Conservation (phyloP, 352 stramenopile species). For the Phytophthora meadii region DNA sequence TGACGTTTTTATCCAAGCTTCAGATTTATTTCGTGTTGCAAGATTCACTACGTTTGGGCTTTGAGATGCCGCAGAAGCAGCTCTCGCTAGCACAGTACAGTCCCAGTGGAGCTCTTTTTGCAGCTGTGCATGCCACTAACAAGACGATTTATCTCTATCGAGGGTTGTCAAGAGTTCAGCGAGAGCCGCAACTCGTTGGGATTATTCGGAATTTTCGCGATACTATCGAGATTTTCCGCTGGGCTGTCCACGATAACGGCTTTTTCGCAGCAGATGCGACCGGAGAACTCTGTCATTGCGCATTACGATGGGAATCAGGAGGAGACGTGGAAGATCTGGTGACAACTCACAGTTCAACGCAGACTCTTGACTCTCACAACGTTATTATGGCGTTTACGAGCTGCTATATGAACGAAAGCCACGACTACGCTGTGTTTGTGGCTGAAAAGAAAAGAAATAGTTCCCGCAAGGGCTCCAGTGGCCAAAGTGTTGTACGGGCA, state of each 20-base stretch:
- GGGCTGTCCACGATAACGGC: conserved; percentile 57
- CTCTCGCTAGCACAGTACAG: conserved; percentile 71
- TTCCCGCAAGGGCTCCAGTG: conserved; percentile 3
- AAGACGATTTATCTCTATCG: conserved; percentile 64
- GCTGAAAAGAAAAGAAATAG: conserved; percentile 38
- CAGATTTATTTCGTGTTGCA: conserved; percentile 71
- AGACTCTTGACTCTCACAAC: conserved; percentile 32
- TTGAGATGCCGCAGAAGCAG: conserved; percentile 71
- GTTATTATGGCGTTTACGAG: conserved; percentile 34
- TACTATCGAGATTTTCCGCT: conserved; percentile 44
- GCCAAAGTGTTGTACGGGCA: conserved; percentile 42
- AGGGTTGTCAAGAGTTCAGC: conserved; percentile 44
- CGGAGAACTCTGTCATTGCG: conserved; percentile 50
- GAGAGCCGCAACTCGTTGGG: conserved; percentile 59
- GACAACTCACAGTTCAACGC: conserved; percentile 30
- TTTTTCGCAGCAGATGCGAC: conserved; percentile 51
- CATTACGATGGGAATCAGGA: conserved; percentile 34
- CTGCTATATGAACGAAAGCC: conserved; percentile 49
- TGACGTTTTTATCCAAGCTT: conserved; percentile 62
- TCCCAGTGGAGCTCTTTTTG: conserved; percentile 58
- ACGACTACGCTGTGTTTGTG: conserved; percentile 65
- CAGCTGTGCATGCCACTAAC: conserved; percentile 44
- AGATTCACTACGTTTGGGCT: conserved; percentile 64
- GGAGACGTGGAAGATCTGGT: conserved; percentile 60
- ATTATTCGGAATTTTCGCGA: conserved; percentile 55